Conservation (phyloP, 495 filamentous ascomycete species). For the Xylaria castorea region DNA sequence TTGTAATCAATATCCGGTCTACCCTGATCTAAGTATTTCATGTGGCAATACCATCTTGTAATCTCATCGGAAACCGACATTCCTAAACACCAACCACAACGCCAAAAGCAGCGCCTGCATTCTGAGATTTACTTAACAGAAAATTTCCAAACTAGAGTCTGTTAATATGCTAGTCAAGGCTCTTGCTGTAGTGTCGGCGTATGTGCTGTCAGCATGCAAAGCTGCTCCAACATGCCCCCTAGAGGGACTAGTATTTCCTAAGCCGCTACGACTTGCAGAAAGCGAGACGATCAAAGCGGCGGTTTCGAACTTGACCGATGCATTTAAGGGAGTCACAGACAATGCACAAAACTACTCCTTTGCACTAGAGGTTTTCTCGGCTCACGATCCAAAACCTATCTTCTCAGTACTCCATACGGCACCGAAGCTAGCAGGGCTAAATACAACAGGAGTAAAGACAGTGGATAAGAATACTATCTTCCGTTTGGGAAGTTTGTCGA, state of each 20-base stretch:
- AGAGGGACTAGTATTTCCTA: constrained; percentile 57
- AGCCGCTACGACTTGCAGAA: constrained; percentile 45
- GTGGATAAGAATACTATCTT: constrained; percentile 56
- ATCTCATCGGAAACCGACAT: not conserved
- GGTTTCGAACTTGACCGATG: constrained; percentile 45
- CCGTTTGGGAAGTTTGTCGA: constrained; percentile 59
- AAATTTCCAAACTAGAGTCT: too few species aligned
- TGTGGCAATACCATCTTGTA: not conserved
- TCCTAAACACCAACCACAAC: not conserved
- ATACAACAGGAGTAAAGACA: constrained; percentile 46
- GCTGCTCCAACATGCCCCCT: constrained; percentile 54
- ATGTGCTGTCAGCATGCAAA: constrained; percentile 20
- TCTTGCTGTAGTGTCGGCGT: constrained; percentile 14
- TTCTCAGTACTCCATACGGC: constrained; percentile 58
- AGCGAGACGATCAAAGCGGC: constrained; percentile 42
- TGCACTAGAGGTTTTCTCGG: constrained; percentile 57
- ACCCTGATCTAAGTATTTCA: not conserved
- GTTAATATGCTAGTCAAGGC: not conserved
- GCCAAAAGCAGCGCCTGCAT: not conserved
- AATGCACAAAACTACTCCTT: constrained; percentile 53
- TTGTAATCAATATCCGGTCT: not conserved
- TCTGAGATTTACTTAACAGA: not conserved
- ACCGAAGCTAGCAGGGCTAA: constrained; percentile 43
- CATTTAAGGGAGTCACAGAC: constrained; percentile 36
- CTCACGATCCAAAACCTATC: constrained; percentile 47